phyloP scores from a whole-genome alignment of 768 basidiomycete species.

The Panellus pusillus region DNA sequence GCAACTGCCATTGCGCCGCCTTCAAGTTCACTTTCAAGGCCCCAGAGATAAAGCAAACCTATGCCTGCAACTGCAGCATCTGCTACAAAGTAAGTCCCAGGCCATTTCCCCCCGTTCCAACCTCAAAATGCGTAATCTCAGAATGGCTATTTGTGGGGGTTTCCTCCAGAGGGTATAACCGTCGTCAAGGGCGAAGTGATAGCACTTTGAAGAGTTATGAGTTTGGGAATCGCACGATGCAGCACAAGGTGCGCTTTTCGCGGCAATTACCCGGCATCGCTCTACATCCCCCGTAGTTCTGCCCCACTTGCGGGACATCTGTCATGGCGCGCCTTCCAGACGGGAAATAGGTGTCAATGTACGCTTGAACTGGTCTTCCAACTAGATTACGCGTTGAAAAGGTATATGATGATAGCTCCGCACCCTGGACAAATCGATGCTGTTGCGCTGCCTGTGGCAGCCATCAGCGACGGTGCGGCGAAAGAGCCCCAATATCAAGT shows the following conservation, averaged over 20 bases:
- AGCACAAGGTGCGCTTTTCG: conserved; percentile 9
- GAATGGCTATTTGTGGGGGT: conserved; percentile 10
- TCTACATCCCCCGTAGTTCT: conserved; percentile 1
- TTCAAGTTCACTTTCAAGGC: conserved; percentile 9
- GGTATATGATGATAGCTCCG: neutral
- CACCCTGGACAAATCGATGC: conserved; percentile 1
- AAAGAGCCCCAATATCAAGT: neutral
- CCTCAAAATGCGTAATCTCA: conserved; percentile 5
- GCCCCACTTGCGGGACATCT: conserved; percentile 13
- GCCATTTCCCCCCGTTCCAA: too few species aligned
- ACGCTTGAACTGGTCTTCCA: neutral
- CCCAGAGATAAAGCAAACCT: conserved; percentile 6
- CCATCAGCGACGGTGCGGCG: neutral
- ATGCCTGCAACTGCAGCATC: conserved; percentile 8
- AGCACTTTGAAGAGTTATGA: conserved; percentile 3
- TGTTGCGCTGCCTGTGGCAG: neutral
- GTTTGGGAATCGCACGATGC: conserved; percentile 1
- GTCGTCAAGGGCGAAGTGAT: conserved; percentile 9
- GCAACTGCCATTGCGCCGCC: conserved; percentile 6
- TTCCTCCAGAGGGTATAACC: neutral
- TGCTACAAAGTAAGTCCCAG: neutral
- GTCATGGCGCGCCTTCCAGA: neutral
- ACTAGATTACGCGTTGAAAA: neutral
- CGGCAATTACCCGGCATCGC: neutral
- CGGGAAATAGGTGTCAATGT: conserved; percentile 5